phyloP scores from a whole-genome alignment of 768 basidiomycete species.

The Hygrocybe coccinea region DNA sequence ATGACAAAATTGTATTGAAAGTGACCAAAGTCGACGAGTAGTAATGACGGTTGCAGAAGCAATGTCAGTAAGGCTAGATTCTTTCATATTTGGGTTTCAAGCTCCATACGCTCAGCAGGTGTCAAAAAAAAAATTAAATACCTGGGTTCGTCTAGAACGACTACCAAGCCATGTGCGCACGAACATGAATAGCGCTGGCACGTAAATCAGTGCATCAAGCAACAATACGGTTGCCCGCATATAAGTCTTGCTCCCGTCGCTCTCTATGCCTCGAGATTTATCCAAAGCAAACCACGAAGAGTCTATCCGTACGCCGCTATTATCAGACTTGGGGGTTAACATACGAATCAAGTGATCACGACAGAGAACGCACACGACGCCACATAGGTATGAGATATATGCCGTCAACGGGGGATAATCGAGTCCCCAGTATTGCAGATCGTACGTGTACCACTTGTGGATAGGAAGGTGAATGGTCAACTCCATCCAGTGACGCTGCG shows the following conservation, averaged over 20 bases:
- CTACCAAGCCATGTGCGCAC: slow-evolving; percentile 58
- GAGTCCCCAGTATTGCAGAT: slow-evolving; percentile 87
- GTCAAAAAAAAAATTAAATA: slow-evolving; percentile 32
- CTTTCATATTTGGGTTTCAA: slow-evolving; percentile 29
- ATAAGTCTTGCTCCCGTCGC: slow-evolving; percentile 58
- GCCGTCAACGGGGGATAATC: slow-evolving; percentile 95
- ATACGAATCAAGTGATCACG: background rate
- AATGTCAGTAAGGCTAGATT: slow-evolving; percentile 65
- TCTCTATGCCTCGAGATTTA: slow-evolving; percentile 70
- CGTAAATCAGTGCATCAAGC: slow-evolving; percentile 67
- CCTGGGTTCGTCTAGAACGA: slow-evolving; percentile 76
- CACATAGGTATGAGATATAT: slow-evolving; percentile 82
- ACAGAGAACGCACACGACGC: slow-evolving; percentile 53
- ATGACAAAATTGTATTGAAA: slow-evolving; percentile 96
- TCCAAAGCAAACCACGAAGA: slow-evolving; percentile 25
- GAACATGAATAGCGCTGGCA: slow-evolving; percentile 69
- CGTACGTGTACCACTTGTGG: slow-evolving; percentile 81
- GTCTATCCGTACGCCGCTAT: slow-evolving; percentile 36
- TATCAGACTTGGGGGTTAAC: background rate
- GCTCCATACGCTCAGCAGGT: slow-evolving; percentile 3
- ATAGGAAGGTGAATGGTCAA: slow-evolving; percentile 73
- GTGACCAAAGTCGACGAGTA: slow-evolving; percentile 87
- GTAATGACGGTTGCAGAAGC: slow-evolving; percentile 76
- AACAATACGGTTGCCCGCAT: slow-evolving; percentile 76
- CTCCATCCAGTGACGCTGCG: slow-evolving; percentile 95